These are phyloP conservation scores for Leccinum boreale DNA, from an alignment of 768 basidiomycete genomes.

Conservation along the genomic window DNA sequence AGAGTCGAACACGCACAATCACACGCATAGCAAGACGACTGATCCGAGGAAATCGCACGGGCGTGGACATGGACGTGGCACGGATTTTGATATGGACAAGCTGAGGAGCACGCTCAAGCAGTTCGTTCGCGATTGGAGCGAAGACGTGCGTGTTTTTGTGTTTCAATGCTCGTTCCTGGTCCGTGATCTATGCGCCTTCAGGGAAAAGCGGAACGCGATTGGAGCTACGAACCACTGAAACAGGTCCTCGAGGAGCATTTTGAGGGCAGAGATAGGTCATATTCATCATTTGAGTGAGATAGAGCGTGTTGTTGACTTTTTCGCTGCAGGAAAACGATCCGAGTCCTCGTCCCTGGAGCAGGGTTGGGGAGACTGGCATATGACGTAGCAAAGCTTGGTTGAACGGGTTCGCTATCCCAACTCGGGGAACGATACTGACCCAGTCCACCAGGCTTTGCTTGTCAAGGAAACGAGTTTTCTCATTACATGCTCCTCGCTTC, in stretches of 20 bases:
- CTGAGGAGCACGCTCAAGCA: slow-evolving; percentile 89
- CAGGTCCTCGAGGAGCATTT: slow-evolving; percentile 69
- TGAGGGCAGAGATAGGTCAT: slow-evolving; percentile 46
- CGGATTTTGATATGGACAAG: slow-evolving; percentile 85
- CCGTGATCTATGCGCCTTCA: slow-evolving; percentile 25
- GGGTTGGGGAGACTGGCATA: slow-evolving; percentile 87
- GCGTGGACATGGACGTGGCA: slow-evolving; percentile 16
- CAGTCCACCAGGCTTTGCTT: slow-evolving; percentile 64
- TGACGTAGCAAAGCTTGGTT: slow-evolving; percentile 82
- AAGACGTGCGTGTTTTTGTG: slow-evolving; percentile 49
- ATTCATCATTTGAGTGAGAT: neutral
- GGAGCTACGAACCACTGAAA: slow-evolving; percentile 79
- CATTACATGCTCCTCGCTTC: slow-evolving; percentile 93
- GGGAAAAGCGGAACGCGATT: slow-evolving; percentile 75
- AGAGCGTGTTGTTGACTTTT: neutral
- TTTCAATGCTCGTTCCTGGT: neutral
- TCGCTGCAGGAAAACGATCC: slow-evolving; percentile 43
- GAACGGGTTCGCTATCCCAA: slow-evolving; percentile 8
- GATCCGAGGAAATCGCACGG: slow-evolving; percentile 12
- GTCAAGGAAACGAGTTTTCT: slow-evolving; percentile 95
- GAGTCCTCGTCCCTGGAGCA: slow-evolving; percentile 87
- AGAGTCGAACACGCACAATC: slow-evolving; percentile 31
- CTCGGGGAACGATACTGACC: neutral
- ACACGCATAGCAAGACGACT: slow-evolving; percentile 7
- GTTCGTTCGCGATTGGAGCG: slow-evolving; percentile 91